A percentile compares a stretch with the other conserved stretches of the same genome.
phyloP scores from a whole-genome alignment of 2,329 filamentous ascomycete species.

The Cephalotrichum gorgonifer region DNA sequence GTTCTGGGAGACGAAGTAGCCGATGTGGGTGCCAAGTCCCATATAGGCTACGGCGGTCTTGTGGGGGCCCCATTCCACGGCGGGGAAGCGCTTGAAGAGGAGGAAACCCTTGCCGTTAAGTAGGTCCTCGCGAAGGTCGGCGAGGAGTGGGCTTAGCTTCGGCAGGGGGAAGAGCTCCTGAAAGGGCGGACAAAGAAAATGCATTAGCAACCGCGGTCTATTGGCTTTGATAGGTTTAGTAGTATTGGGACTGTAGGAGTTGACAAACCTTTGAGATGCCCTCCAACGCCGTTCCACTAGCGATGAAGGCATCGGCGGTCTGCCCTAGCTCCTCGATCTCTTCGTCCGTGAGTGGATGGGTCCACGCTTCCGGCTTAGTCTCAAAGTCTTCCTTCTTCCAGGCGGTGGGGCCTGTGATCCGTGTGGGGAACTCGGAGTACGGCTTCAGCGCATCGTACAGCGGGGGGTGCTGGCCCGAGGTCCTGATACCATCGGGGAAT shows the following conservation, averaged over 20 bases:
- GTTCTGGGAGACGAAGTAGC: constrained; percentile 84
- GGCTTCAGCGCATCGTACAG: constrained; percentile 53
- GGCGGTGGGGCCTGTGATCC: constrained; percentile 61
- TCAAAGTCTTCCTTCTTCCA: constrained; percentile 60
- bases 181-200: not conserved
- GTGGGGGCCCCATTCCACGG: constrained; percentile 61
- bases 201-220: not conserved
- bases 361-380: constrained; percentile 57
- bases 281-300: constrained; percentile 54
- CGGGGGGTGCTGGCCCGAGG: constrained; percentile 62
- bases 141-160: constrained; percentile 23
- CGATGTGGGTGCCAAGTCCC: constrained; percentile 75
- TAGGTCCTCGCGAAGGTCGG: constrained; percentile 27
- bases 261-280: constrained; percentile 40
- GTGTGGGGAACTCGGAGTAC: constrained; percentile 59
- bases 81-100: constrained; percentile 78
- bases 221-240: not conserved
- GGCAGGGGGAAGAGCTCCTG: constrained; percentile 33
- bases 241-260: no score
- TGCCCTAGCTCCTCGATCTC: constrained; percentile 58
- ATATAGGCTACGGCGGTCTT: constrained; percentile 87
- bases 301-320: constrained; percentile 60
- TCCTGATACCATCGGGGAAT: constrained; percentile 38
- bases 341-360: constrained; percentile 54
- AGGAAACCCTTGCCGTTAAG: constrained; percentile 83